Percentiles rank a stretch among this genome's conserved stretches.
These are phyloP conservation scores for Botryosphaeria agaves DNA, from an alignment of 2,329 filamentous ascomycete genomes.

Conservation along the genomic window DNA sequence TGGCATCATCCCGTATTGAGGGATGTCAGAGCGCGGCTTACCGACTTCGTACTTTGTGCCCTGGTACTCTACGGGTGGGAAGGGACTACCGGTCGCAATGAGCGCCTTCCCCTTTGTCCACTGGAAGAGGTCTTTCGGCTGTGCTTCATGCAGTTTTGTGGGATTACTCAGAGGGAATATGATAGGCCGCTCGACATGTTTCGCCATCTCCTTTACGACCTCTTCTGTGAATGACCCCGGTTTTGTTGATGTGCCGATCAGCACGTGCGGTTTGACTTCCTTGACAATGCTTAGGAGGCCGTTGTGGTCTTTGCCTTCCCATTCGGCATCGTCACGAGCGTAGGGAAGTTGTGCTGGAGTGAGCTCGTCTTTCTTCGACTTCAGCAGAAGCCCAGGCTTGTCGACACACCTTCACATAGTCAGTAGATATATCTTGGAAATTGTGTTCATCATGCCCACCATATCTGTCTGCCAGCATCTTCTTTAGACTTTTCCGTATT, in stretches of 20 bases:
- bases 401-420: conserved; percentile 48
- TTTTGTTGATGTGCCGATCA: conserved; percentile 71
- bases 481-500: conserved; percentile 48
- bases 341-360: conserved; percentile 52
- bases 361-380: conserved; percentile 40
- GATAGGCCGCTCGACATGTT: conserved; percentile 58
- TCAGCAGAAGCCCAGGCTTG: conserved; percentile 59
- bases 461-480: conserved; percentile 69
- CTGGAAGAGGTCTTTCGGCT: conserved; percentile 53
- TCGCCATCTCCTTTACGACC: conserved; percentile 57
- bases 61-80: conserved; percentile 49
- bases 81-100: conserved; percentile 71
- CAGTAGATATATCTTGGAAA: background rate
- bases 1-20: too few relatives aligned
- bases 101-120: conserved; percentile 69
- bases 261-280: conserved; percentile 57
- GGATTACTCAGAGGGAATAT: conserved; percentile 80
- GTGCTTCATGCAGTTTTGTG: conserved; percentile 66
- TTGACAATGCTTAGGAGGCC: conserved; percentile 51
- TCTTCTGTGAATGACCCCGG: conserved; percentile 61
- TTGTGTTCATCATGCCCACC: conserved; percentile 26
- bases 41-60: conserved; percentile 37
- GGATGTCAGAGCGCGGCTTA: too few relatives aligned
- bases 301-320: conserved; percentile 37
- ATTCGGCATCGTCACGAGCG: conserved; percentile 46